phyloP scores from a whole-genome alignment of 495 filamentous ascomycete genomes.

The Penicillium daleae region DNA sequence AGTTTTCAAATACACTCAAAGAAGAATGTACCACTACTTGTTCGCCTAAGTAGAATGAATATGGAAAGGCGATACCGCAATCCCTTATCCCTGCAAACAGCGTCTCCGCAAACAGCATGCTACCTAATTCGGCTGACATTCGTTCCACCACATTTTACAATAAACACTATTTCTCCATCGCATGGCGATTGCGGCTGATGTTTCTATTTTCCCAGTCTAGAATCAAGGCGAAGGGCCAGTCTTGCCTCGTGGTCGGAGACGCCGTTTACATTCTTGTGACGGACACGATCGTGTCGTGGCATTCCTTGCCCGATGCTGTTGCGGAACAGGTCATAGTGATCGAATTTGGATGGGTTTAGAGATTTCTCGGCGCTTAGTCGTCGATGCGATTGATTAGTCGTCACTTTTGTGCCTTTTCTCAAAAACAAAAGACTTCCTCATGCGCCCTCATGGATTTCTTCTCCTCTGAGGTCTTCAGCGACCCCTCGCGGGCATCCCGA shows the following conservation, averaged over 20 bases:
- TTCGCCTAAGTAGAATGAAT: not conserved
- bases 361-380: not conserved
- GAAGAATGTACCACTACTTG: not conserved
- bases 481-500: slow-evolving; percentile 7
- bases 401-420: not conserved
- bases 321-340: slow-evolving; percentile 12
- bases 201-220: slow-evolving; percentile 11
- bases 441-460: not conserved
- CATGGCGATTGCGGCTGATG: slow-evolving; percentile 9
- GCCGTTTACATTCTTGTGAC: slow-evolving; percentile 28
- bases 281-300: slow-evolving; percentile 27
- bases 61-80: not conserved
- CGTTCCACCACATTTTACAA: not conserved
- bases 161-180: not conserved
- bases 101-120: slow-evolving; percentile 17
- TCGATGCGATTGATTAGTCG: slow-evolving; percentile 16
- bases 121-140: slow-evolving; percentile 16
- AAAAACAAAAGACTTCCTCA: slow-evolving; percentile 8
- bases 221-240: not conserved
- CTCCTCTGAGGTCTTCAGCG: not conserved
- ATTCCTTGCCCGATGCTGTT: slow-evolving; percentile 25
- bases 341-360: slow-evolving; percentile 2
- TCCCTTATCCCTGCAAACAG: slow-evolving; percentile 14
- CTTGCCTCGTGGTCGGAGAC: slow-evolving; percentile 27
- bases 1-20: too few species aligned